Evolutionary conservation across 208 protist genomes (phyloP), one percentile per base, ranked within the genome.

Genomic region (Giardia muris): DNA sequence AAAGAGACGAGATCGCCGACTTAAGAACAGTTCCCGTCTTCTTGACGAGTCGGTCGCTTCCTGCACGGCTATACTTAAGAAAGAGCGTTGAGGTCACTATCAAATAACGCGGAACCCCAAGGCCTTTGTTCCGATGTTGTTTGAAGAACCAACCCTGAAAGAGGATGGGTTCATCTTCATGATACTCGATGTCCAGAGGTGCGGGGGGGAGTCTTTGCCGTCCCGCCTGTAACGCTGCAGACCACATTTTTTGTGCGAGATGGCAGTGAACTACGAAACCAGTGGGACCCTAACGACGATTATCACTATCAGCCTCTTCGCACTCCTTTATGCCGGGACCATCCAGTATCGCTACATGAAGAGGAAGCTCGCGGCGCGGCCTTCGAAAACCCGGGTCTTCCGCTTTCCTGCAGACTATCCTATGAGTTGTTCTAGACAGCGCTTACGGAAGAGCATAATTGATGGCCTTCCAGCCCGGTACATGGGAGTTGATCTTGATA

Each of bases 171-270:
- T 76, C 57, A 39, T 30, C 57, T 39, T 76, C 57, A 76, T 30
- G 30, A 76, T 39, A 76, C 57, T 76, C 57, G 19, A 76, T 10
- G 19, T 30, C 57, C 30, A 39, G 10, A 30, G 57, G 57, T 10
- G 10, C 30, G 19, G 10, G 57, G 57, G 57, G 57, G 30, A 76
- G 57, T 30, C 30, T 76, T 30, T 76, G 10, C 57, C 57, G 10
- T 39, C 57, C 30, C 30, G 30, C 10, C 19, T 39, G 30, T 30
- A 30, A 10, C 30, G 57, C 30, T 10, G 10, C 57, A 76, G 57
- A 76, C 57, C 57, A 76, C 57, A 76, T 76, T 76, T 76, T 76
- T 76, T 76, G n/a, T n/a, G n/a, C n/a, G n/a, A n/a, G n/a, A n/a
- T 76, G 10, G 19, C 57, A 10, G 30, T 10, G 10, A 76, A 76